Percentiles rank a stretch among this genome's conserved stretches.
These are phyloP conservation scores for Beauveria australis DNA, from an alignment of 2,329 filamentous ascomycete species.

Conservation along the genomic window DNA sequence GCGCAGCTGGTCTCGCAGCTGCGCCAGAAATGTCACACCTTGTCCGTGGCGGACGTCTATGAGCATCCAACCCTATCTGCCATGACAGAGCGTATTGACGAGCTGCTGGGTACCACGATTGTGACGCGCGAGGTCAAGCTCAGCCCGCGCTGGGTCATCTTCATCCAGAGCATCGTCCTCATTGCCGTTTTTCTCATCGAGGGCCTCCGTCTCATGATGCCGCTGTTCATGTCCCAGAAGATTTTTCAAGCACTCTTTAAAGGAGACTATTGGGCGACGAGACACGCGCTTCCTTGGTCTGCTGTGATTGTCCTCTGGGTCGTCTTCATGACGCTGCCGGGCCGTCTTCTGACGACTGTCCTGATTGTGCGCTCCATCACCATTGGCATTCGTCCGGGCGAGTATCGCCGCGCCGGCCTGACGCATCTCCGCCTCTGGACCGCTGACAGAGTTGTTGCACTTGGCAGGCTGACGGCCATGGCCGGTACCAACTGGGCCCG, in stretches of 20 bases:
- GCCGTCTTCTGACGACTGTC: slow-evolving; percentile 14
- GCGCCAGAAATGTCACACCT: slow-evolving; percentile 13
- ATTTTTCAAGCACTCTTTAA: slow-evolving; percentile 11
- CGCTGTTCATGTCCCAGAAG: slow-evolving; percentile 10
- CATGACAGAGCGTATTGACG: slow-evolving; percentile 14
- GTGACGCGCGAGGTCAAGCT: slow-evolving; percentile 13
- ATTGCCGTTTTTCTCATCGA: slow-evolving; percentile 12
- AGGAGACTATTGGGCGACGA: slow-evolving; percentile 11
- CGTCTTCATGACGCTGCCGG: slow-evolving; percentile 13
- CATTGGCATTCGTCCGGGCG: slow-evolving; percentile 14
- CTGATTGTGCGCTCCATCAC: slow-evolving; percentile 10
- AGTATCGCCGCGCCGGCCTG: slow-evolving; percentile 14
- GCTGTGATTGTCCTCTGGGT: slow-evolving; percentile 12
- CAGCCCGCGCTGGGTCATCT: slow-evolving; percentile 15
- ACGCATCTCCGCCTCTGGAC: slow-evolving; percentile 16
- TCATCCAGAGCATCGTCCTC: slow-evolving; percentile 14
- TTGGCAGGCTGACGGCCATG: slow-evolving; percentile 9
- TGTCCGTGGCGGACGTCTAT: slow-evolving; percentile 18
- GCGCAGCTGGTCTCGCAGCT: slow-evolving; percentile 18
- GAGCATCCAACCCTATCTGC: slow-evolving; percentile 13
- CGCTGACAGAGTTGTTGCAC: slow-evolving; percentile 12
- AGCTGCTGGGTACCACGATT: slow-evolving; percentile 12
- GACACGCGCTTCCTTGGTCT: slow-evolving; percentile 12
- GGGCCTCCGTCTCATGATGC: slow-evolving; percentile 11
- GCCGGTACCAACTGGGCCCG: slow-evolving; percentile 15